Evolutionary conservation across 169 alveolate species (phyloP), one percentile per base, ranked within the genome.

Genomic region (Cryptosporidium xiaoi): DNA sequence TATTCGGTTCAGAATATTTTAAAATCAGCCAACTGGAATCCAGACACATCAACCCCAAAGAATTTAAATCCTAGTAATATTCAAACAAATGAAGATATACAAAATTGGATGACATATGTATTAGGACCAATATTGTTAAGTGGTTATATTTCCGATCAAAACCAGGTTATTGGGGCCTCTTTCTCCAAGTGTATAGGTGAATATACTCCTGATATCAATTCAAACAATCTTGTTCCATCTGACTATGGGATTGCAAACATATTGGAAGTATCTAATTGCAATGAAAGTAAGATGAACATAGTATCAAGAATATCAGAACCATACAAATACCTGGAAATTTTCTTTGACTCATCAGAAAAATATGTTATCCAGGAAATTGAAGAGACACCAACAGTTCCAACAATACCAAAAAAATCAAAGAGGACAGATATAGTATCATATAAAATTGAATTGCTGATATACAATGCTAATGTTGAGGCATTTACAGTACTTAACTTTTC

Each of bases 111-210:
- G 4, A 58, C 24, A 34, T 77, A 77, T 46, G 87, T 77, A 36
- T 77, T 77, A 48, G 87, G 87, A n/a, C 87, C 87, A 13, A 55
- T 66, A 15, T 60, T 77, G 16, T 31, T 77, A 44, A 56, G 56
- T 77, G 87, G 87, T 5, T 62, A 77, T 46, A 77, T 77, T 27
- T 53, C 87, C 15, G 71, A 77, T 34, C 87, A 77, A 77, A 77
- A 55, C 50, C 87, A 40, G 58, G 16, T 77, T 36, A 77, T 77
- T 18, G 87, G 87, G 16, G 87, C 71, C 20, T 56, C 71, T 46
- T 20, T 77, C 13, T 58, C 69, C 4, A 77, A 77, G 64, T 77
- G 87, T 46, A 51, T 69, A 18, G 83, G 83, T 31, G 83, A 69
- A 34, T 69, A 69, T 56, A 53, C 12, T 3, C 12, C 12, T 53